A percentile compares a stretch with the other conserved stretches of the same genome.
Evolutionary conservation across 805 yeast species (phyloP).

Genomic region (Priceomyces castillae): DNA sequence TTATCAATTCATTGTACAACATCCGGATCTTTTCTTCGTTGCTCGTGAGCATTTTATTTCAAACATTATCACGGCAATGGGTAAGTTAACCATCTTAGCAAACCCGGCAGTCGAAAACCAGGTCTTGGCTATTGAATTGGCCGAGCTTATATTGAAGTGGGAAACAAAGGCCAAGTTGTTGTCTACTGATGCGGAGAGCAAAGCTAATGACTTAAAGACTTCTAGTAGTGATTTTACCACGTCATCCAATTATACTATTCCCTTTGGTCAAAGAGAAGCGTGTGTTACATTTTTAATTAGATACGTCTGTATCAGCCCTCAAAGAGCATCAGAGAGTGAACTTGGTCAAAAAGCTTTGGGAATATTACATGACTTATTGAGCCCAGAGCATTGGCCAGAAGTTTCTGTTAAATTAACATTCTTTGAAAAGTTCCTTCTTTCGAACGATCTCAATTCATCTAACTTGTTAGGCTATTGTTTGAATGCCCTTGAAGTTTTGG

Average conservation of each 20-base stretch:
- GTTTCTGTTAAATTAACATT: constrained; percentile 82
- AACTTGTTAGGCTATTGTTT: constrained; percentile 75
- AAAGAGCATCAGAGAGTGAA: constrained; percentile 79
- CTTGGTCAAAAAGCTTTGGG: constrained; percentile 77
- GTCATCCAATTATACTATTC: constrained; percentile 54
- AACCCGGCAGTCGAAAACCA: constrained; percentile 82
- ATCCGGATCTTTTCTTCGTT: constrained; percentile 77
- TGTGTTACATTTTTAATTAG: constrained; percentile 86
- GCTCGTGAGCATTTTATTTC: constrained; percentile 89
- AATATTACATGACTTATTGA: constrained; percentile 69
- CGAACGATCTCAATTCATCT: constrained; percentile 69
- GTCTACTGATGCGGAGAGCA: not conserved
- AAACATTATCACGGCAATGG: constrained; percentile 88
- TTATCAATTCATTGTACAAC: constrained; percentile 84
- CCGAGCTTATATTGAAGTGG: constrained; percentile 84
- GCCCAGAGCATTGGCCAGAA: constrained; percentile 80
- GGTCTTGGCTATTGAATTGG: constrained; percentile 80
- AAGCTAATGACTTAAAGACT: constrained; percentile 8
- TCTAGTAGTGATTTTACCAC: constrained; percentile 39
- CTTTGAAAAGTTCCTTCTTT: constrained; percentile 82
- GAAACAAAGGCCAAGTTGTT: constrained; percentile 50
- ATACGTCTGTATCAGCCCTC: constrained; percentile 82
- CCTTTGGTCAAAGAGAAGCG: constrained; percentile 81
- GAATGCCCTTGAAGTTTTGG: constrained; percentile 87
- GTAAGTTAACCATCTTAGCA: constrained; percentile 75